phyloP scores from a whole-genome alignment of 2,329 filamentous ascomycete species.

The Botryotinia convoluta region DNA sequence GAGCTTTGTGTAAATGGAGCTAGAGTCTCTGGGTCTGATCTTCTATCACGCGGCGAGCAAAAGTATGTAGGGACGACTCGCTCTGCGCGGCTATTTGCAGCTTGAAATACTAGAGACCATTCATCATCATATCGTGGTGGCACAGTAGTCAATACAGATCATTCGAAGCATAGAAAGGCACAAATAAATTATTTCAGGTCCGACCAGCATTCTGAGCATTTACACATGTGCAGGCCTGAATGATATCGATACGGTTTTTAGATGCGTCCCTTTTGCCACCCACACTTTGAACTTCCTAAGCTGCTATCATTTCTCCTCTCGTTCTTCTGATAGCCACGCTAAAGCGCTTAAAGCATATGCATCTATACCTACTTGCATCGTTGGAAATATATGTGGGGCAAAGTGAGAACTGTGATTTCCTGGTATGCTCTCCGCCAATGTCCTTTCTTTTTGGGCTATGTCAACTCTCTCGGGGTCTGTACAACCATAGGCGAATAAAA shows the following conservation, averaged over 20 bases:
- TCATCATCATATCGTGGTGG: neutral
- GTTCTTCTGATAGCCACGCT: neutral
- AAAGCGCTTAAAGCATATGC: neutral
- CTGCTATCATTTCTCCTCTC: neutral
- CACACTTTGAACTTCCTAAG: neutral
- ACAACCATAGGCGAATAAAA: slow-evolving; percentile 50
- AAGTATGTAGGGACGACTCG: neutral
- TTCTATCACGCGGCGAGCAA: neutral
- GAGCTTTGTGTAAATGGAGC: no score
- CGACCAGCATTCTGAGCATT: neutral
- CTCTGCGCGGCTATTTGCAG: neutral
- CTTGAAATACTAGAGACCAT: neutral
- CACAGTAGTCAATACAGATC: neutral
- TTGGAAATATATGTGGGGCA: neutral
- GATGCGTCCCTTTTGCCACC: neutral
- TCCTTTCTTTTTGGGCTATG: slow-evolving; percentile 45
- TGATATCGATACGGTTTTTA: neutral
- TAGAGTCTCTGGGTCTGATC: neutral
- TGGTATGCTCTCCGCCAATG: slow-evolving; percentile 41
- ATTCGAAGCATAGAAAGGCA: neutral
- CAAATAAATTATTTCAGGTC: neutral
- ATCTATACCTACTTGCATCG: neutral
- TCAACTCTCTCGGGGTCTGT: slow-evolving; percentile 50
- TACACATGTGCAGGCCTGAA: neutral
- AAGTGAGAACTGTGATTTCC: neutral